phyloP scores from a whole-genome alignment of 176 grass and related monocot genomes.

The Oryza australiensis region DNA sequence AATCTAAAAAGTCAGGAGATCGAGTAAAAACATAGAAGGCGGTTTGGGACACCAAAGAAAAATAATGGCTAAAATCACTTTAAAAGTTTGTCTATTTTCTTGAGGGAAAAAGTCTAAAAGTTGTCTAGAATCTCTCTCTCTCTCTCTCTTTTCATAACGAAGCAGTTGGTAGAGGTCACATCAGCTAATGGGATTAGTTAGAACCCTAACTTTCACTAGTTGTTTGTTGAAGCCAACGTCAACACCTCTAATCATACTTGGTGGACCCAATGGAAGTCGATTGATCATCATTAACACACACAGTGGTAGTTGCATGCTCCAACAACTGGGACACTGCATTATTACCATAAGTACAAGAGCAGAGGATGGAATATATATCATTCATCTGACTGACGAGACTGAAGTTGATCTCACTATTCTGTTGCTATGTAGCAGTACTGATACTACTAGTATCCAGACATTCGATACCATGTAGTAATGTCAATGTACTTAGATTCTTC shows the following conservation, averaged over 20 bases:
- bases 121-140: background rate
- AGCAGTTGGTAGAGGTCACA: constrained; percentile 37
- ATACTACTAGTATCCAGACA: background rate
- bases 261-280: background rate
- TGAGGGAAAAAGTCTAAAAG: too few relatives aligned
- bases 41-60: background rate
- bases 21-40: background rate
- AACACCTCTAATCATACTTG: background rate
- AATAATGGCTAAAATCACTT: background rate
- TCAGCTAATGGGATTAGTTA: constrained; percentile 39
- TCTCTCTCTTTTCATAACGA: background rate
- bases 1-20: background rate
- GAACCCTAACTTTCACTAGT: constrained; percentile 1
- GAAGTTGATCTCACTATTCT: background rate
- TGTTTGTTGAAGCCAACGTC: constrained; percentile 12
- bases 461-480: background rate
- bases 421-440: background rate
- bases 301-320: constrained; percentile 9
- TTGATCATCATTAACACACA: background rate
- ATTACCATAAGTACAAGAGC: background rate
- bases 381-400: background rate
- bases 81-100: background rate
- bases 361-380: background rate
- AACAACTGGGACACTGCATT: constrained; percentile 18
- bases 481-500: constrained; percentile 28